Conservation (phyloP, 2,329 filamentous ascomycete genomes). For the Ramularia endophylla region DNA sequence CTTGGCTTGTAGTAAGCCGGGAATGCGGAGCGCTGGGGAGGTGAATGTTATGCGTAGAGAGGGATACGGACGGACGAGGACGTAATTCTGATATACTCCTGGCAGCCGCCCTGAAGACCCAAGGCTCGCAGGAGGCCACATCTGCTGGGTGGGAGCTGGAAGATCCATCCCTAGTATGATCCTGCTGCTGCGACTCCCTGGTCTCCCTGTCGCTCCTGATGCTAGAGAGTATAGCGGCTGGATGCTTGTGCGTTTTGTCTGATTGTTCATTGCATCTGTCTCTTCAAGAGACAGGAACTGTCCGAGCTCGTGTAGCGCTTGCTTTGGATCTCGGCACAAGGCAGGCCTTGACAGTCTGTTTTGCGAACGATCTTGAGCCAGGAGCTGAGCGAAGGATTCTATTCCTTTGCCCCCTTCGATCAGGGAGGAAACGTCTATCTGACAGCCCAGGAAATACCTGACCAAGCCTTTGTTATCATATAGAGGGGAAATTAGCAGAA, state of each 20-base stretch:
- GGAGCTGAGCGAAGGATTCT: constrained; percentile 32
- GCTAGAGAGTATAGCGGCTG: not conserved
- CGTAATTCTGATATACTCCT: constrained; percentile 43
- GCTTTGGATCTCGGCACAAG: constrained; percentile 20
- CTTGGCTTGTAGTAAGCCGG: constrained; percentile 53
- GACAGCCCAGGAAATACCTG: constrained; percentile 36
- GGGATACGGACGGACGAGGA: constrained; percentile 61
- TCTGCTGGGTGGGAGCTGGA: not conserved
- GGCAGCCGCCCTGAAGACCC: constrained; percentile 32
- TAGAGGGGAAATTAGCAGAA: constrained; percentile 36
- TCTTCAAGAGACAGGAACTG: constrained; percentile 30
- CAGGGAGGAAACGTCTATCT: constrained; percentile 35
- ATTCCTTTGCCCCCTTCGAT: constrained; percentile 33
- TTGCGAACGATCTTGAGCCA: constrained; percentile 27
- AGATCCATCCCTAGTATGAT: too few species aligned
- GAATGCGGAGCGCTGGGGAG: constrained; percentile 60
- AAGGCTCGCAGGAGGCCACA: constrained; percentile 13
- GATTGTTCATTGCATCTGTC: constrained; percentile 25
- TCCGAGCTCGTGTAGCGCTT: constrained; percentile 26
- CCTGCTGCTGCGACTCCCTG: too few species aligned
- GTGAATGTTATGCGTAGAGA: constrained; percentile 63
- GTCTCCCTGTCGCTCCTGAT: not conserved
- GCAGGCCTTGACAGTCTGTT: constrained; percentile 1
- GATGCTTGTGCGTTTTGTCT: constrained; percentile 3
- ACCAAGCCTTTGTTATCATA: constrained; percentile 38